phyloP scores from a whole-genome alignment of 2,329 filamentous ascomycete genomes.

The Anisogramma anomala region DNA sequence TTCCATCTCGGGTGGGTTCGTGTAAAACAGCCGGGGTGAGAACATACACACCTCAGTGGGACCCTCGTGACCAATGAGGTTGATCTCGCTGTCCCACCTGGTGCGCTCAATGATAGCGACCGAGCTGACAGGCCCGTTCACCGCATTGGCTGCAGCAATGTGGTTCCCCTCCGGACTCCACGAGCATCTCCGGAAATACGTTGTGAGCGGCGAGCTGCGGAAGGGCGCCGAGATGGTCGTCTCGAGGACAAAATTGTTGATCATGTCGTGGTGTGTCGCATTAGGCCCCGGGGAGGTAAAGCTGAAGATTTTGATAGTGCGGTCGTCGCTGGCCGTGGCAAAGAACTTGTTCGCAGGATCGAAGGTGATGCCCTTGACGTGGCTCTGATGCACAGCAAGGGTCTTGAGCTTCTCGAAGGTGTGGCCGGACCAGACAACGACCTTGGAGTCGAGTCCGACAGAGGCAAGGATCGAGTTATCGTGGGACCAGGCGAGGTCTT shows the following conservation, averaged over 20 bases:
- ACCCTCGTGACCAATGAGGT: slow-evolving; percentile 91
- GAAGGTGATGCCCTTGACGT: slow-evolving; percentile 97
- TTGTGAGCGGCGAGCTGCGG: slow-evolving; percentile 81
- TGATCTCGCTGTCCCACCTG: slow-evolving; percentile 92
- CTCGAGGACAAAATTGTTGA: slow-evolving; percentile 92
- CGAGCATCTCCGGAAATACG: slow-evolving; percentile 90
- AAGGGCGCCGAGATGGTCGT: slow-evolving; percentile 85
- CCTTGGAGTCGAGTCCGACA: slow-evolving; percentile 91
- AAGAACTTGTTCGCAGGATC: slow-evolving; percentile 99
- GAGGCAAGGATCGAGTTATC: slow-evolving; percentile 94
- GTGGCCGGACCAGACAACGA: slow-evolving; percentile 95
- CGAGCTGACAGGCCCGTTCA: slow-evolving; percentile 93
- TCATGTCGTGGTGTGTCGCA: slow-evolving; percentile 85
- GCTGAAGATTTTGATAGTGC: slow-evolving; percentile 91
- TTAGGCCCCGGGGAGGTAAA: slow-evolving; percentile 87
- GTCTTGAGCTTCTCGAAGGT: slow-evolving; percentile 98
- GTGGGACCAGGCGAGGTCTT: slow-evolving; percentile 92
- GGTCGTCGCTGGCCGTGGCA: slow-evolving; percentile 92
- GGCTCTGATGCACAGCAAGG: slow-evolving; percentile 82
- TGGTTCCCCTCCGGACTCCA: slow-evolving; percentile 98
- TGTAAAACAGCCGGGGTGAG: slow-evolving; percentile 79
- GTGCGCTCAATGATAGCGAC: slow-evolving; percentile 91
- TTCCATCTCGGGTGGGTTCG: slow-evolving; percentile 47
- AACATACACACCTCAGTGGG: slow-evolving; percentile 97
- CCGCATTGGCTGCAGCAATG: slow-evolving; percentile 91